Conservation (phyloP, 192 early-diverging fungal species). For the Coemansia sp. region DNA sequence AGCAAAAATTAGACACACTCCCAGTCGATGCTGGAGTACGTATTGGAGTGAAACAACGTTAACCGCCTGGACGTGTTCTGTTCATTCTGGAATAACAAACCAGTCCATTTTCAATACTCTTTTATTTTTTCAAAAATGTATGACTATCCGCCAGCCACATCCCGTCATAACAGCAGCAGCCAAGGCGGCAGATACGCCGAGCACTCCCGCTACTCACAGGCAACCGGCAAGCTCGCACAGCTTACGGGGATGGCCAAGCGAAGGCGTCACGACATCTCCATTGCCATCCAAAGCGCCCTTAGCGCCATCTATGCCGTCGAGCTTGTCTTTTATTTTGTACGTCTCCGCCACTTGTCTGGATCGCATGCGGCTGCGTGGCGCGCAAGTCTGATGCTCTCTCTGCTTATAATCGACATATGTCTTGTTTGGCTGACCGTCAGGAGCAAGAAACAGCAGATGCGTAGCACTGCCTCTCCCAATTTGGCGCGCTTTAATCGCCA, state of each 20-base stretch:
- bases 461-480: neutral
- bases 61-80: neutral
- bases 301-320: constrained; percentile 36
- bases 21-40: neutral
- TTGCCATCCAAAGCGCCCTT: constrained; percentile 36
- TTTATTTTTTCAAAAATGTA: constrained; percentile 20
- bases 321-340: constrained; percentile 48
- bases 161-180: neutral
- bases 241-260: constrained; percentile 20
- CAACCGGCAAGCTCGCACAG: constrained; percentile 6
- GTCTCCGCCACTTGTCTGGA: constrained; percentile 34
- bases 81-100: neutral
- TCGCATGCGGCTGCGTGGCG: constrained; percentile 43
- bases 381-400: constrained; percentile 40
- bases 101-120: neutral
- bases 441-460: constrained; percentile 19
- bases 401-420: constrained; percentile 37
- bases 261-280: constrained; percentile 48
- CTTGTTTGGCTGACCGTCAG: constrained; percentile 51
- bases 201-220: constrained; percentile 12
- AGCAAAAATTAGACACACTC: neutral
- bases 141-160: constrained; percentile 24
- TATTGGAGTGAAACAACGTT: neutral
- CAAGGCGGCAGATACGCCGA: constrained; percentile 2
- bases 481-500: neutral